A percentile compares a stretch with the other conserved stretches of the same genome.
phyloP scores from a whole-genome alignment of 2,329 filamentous ascomycete genomes.

The Lachnellula arida region DNA sequence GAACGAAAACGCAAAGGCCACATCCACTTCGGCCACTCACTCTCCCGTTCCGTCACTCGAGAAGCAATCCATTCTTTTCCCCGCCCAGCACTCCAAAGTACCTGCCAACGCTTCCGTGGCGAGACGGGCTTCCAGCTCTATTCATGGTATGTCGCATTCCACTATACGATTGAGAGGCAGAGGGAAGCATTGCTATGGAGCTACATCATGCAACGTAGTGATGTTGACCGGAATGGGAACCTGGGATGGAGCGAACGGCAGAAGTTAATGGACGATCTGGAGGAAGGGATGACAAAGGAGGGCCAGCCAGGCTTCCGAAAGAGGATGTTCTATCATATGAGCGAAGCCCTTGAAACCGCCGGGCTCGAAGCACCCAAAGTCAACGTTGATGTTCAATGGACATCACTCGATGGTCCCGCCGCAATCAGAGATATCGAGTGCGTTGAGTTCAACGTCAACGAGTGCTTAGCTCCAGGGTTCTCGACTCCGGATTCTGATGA shows the following conservation, averaged over 20 bases:
- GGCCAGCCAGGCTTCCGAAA: conserved; percentile 31
- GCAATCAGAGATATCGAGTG: conserved; percentile 39
- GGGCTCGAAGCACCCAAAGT: conserved; percentile 37
- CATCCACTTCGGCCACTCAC: conserved; percentile 39
- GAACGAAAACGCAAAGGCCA: conserved; percentile 40
- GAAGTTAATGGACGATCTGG: conserved; percentile 34
- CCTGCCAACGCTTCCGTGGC: conserved; percentile 39
- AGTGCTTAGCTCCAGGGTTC: conserved; percentile 40
- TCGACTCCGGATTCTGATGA: conserved; percentile 34
- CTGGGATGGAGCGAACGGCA: conserved; percentile 38
- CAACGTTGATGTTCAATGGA: conserved; percentile 39
- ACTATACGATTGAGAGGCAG: conserved; percentile 41
- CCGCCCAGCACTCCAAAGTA: conserved; percentile 35
- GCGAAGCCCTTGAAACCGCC: conserved; percentile 33
- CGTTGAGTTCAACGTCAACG: conserved; percentile 37
- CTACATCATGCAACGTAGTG: conserved; percentile 38
- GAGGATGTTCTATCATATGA: conserved; percentile 37
- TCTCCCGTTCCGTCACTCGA: conserved; percentile 36
- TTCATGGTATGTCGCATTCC: conserved; percentile 39
- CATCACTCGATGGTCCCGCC: conserved; percentile 38
- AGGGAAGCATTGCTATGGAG: conserved; percentile 41
- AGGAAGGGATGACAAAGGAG: conserved; percentile 35
- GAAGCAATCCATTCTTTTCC: conserved; percentile 41
- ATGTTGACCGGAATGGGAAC: conserved; percentile 36
- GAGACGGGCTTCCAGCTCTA: conserved; percentile 41